Percentiles rank a stretch among this genome's conserved stretches.
These are phyloP conservation scores for Xenoacremonium recifei DNA, from an alignment of 2,329 filamentous ascomycete genomes.

Conservation along the genomic window DNA sequence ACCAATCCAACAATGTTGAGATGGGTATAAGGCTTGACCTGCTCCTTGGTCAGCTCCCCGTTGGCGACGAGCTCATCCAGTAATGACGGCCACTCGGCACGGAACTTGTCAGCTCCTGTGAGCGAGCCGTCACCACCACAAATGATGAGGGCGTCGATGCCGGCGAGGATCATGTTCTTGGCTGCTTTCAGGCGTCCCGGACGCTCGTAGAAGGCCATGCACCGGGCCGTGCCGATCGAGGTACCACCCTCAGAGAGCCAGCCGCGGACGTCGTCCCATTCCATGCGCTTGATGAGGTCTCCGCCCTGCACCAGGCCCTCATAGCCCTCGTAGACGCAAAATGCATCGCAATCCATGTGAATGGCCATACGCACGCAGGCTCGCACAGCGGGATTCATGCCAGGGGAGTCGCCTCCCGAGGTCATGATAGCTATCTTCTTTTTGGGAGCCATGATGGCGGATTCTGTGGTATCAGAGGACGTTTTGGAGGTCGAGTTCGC, in stretches of 20 bases:
- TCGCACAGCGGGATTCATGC: slow-evolving; percentile 90
- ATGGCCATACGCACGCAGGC: slow-evolving; percentile 91
- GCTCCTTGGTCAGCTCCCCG: slow-evolving; percentile 66
- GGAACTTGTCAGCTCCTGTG: slow-evolving; percentile 92
- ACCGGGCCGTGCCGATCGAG: slow-evolving; percentile 91
- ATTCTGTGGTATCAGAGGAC: slow-evolving; percentile 5
- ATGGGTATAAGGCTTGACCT: slow-evolving; percentile 75
- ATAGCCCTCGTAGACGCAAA: slow-evolving; percentile 89
- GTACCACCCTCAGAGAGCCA: slow-evolving; percentile 94
- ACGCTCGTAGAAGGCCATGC: slow-evolving; percentile 88
- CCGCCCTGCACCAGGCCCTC: slow-evolving; percentile 90
- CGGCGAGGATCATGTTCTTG: slow-evolving; percentile 89
- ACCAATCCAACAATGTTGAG: slow-evolving; percentile 97
- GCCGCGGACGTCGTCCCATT: slow-evolving; percentile 91
- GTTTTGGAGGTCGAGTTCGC: slow-evolving; percentile 9
- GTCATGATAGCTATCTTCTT: slow-evolving; percentile 89
- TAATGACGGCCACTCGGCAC: slow-evolving; percentile 86
- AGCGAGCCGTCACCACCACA: slow-evolving; percentile 96
- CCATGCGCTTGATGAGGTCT: slow-evolving; percentile 81
- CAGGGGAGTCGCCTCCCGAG: slow-evolving; percentile 88
- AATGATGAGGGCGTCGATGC: slow-evolving; percentile 94
- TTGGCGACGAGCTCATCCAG: slow-evolving; percentile 78
- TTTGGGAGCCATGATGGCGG: slow-evolving; percentile 46
- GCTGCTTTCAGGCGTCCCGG: slow-evolving; percentile 79
- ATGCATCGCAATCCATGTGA: slow-evolving; percentile 76